A percentile compares a stretch with the other conserved stretches of the same genome.
phyloP scores from a whole-genome alignment of 805 yeast genomes.

The Metschnikowia similis region DNA sequence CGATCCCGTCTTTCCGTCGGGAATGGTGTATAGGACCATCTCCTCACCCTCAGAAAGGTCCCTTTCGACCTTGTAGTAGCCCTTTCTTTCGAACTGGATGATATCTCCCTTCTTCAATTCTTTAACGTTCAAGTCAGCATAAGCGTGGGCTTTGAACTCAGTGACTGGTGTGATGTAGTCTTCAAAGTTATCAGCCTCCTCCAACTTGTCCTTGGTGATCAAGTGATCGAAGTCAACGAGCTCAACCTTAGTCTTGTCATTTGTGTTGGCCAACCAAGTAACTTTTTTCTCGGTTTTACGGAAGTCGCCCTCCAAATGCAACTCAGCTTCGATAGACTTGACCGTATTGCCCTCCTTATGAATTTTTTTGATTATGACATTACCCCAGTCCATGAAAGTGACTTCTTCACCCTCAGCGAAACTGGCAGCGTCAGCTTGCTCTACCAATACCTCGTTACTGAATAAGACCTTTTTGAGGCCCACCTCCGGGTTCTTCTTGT shows the following conservation, averaged over 20 bases:
- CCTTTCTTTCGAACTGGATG: constrained; percentile 95
- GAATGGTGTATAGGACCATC: constrained; percentile 84
- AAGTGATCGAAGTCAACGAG: constrained; percentile 91
- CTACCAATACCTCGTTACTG: constrained; percentile 63
- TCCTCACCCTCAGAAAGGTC: constrained; percentile 54
- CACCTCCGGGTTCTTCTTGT: constrained; percentile 89
- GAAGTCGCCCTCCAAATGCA: constrained; percentile 95
- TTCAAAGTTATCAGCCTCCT: constrained; percentile 90
- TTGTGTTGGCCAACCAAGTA: constrained; percentile 89
- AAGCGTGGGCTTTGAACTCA: constrained; percentile 72
- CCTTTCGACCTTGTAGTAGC: constrained; percentile 81
- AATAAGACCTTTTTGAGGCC: constrained; percentile 78
- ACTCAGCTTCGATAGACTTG: constrained; percentile 63
- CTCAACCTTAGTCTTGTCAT: constrained; percentile 66
- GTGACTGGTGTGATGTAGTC: constrained; percentile 86
- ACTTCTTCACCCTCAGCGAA: constrained; percentile 81
- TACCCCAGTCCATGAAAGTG: constrained; percentile 99
- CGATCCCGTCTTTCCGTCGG: constrained; percentile 74
- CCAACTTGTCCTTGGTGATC: constrained; percentile 91
- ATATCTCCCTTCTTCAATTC: constrained; percentile 79
- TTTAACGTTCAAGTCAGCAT: constrained; percentile 76
- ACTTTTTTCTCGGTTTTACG: constrained; percentile 91
- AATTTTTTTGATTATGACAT: constrained; percentile 72
- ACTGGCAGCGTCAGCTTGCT: constrained; percentile 76
- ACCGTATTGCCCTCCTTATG: constrained; percentile 57